Evolutionary conservation across 1,284 basidiomycete genomes (phyloP).

Genomic region (Trametes versicolor): DNA sequence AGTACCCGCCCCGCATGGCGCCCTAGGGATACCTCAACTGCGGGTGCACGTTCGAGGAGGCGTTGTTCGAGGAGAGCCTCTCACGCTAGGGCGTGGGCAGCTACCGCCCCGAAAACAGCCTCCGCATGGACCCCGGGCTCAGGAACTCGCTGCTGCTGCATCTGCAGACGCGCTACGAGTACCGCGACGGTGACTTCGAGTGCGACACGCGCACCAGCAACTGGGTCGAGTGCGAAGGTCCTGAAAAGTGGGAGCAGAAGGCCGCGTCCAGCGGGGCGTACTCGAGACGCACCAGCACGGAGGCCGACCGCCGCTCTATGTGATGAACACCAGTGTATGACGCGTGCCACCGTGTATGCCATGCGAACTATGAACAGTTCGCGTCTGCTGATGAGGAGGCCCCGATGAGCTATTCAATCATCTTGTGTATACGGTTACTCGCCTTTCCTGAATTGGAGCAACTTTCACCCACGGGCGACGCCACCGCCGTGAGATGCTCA

Average conservation of each 20-base stretch:
- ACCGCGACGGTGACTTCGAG: conserved; percentile 86
- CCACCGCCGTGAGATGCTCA: too few species aligned
- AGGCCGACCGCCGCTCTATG: conserved; percentile 40
- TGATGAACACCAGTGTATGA: conserved; percentile 11
- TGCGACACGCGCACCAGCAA: conserved; percentile 65
- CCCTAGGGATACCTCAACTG: conserved; percentile 81
- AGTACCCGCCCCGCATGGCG: conserved; percentile 81
- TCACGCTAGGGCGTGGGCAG: conserved; percentile 80
- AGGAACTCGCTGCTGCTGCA: conserved; percentile 80
- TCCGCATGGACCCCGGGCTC: conserved; percentile 86
- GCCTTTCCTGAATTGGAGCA: background rate
- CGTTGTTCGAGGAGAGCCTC: conserved; percentile 85
- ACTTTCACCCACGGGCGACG: too few species aligned
- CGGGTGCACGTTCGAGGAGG: conserved; percentile 82
- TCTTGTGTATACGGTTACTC: background rate
- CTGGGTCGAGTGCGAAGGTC: conserved; percentile 74
- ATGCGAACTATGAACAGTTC: too few species aligned
- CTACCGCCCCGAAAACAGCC: conserved; percentile 82
- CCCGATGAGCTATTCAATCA: too few species aligned
- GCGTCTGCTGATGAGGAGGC: too few species aligned
- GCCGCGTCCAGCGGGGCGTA: conserved; percentile 51
- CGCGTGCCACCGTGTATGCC: conserved; percentile 19
- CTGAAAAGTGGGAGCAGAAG: conserved; percentile 68
- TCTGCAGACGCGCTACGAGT: conserved; percentile 76
- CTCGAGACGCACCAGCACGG: conserved; percentile 46